Evolutionary conservation across 2,329 filamentous ascomycete species (phyloP).

Genomic region (Cladophialophora yegresii): DNA sequence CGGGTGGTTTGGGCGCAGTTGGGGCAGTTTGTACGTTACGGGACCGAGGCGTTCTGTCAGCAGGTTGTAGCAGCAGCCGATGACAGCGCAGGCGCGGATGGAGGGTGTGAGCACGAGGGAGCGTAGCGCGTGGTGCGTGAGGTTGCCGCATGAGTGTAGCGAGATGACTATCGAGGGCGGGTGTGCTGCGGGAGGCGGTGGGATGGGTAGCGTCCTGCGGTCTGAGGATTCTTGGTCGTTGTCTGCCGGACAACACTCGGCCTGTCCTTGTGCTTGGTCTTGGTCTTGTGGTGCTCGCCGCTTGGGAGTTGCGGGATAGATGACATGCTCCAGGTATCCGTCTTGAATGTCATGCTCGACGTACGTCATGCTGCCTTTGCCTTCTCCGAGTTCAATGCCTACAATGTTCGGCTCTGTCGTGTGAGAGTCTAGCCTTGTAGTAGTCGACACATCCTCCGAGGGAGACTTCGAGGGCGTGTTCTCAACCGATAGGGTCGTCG

Average conservation of each 20-base stretch:
- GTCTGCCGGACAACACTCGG: not conserved
- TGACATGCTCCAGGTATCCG: conserved; percentile 44
- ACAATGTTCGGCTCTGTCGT: conserved; percentile 4
- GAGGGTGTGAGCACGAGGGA: conserved; percentile 81
- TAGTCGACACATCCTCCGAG: not conserved
- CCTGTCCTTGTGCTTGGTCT: not conserved
- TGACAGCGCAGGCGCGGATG: conserved; percentile 88
- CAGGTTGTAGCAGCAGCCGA: conserved; percentile 98
- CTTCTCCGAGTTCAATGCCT: conserved; percentile 7
- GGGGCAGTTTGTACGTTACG: conserved; percentile 80
- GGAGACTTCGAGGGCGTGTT: not conserved
- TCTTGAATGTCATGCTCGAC: conserved; percentile 50
- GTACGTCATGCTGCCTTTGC: conserved; percentile 45
- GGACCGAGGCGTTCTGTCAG: conserved; percentile 86
- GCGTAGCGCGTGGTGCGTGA: conserved; percentile 90
- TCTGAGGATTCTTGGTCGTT: not conserved
- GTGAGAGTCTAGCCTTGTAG: conserved; percentile 10
- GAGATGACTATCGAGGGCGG: conserved; percentile 73
- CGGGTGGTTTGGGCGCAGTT: conserved; percentile 71
- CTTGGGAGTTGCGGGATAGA: conserved; percentile 38
- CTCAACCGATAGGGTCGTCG: conserved; percentile 16
- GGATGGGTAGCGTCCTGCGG: not conserved
- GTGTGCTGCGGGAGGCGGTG: not conserved
- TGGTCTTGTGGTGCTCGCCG: not conserved
- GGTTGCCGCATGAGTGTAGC: conserved; percentile 94